These are phyloP conservation scores for Syzygium aromaticum DNA, from an alignment of 345 rosid species.

Conservation along the genomic window DNA sequence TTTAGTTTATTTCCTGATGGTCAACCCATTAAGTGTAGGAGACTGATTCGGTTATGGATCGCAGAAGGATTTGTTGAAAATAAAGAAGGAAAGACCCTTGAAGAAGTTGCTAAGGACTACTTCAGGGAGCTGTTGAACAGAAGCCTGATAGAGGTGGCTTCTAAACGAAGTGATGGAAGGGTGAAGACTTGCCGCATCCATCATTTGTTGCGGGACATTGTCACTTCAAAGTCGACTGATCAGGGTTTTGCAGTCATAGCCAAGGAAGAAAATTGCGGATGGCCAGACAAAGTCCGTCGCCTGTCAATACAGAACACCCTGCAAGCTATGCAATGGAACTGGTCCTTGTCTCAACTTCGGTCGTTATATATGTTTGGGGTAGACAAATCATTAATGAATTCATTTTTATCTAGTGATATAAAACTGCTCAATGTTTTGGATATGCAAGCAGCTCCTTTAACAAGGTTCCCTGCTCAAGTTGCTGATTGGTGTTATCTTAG, in stretches of 20 bases:
- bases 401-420: not conserved
- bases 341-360: slow-evolving; percentile 13
- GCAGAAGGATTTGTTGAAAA: not conserved
- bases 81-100: not conserved
- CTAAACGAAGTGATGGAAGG: not conserved
- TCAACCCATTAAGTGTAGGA: not conserved
- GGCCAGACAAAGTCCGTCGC: slow-evolving; percentile 31
- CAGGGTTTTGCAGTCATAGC: slow-evolving; percentile 16
- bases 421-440: not conserved
- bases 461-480: slow-evolving; percentile 20
- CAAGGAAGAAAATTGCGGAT: not conserved
- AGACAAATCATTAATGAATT: not conserved
- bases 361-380: slow-evolving; percentile 13
- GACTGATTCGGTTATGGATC: not conserved
- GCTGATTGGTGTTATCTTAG: slow-evolving; percentile 14
- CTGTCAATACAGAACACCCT: slow-evolving; percentile 18
- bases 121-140: not conserved
- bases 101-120: not conserved
- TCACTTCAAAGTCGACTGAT: not conserved
- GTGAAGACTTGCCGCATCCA: not conserved
- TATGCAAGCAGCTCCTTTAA: slow-evolving; percentile 1
- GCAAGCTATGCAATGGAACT: slow-evolving; percentile 3
- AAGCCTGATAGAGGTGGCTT: not conserved
- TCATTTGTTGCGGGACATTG: not conserved
- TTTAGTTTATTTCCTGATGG: not conserved